These are phyloP conservation scores for Cryptomeria japonica DNA, from an alignment of 75 land plant genomes.

Conservation along the genomic window DNA sequence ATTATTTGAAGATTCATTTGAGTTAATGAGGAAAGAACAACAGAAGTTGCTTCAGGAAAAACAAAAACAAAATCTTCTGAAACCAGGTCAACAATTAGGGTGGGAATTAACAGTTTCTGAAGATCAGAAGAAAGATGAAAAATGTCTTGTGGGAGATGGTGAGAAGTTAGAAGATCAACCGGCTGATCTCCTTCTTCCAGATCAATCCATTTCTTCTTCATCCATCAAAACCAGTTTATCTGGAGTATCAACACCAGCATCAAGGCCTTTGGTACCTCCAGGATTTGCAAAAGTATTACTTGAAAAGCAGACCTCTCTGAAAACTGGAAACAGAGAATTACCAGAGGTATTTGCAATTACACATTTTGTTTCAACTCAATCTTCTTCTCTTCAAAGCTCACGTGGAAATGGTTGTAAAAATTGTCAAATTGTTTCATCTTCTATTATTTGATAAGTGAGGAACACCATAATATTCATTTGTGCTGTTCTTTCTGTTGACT, in stretches of 20 bases:
- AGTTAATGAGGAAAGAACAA: constrained; percentile 87
- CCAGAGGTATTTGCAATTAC: neutral
- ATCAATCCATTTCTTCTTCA: constrained; percentile 13
- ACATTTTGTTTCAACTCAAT: neutral
- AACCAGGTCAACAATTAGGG: constrained; percentile 26
- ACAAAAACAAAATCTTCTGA: constrained; percentile 30
- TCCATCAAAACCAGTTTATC: constrained; percentile 15
- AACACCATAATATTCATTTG: neutral
- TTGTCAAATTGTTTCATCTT: neutral
- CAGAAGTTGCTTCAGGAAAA: constrained; percentile 63
- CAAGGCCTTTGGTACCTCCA: constrained; percentile 75
- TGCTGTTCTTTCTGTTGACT: neutral
- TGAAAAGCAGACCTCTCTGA: constrained; percentile 15
- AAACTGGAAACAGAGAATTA: constrained; percentile 6
- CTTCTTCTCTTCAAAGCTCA: neutral
- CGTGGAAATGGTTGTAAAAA: neutral
- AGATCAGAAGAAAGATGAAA: constrained; percentile 27
- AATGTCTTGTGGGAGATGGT: neutral
- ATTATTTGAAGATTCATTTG: constrained; percentile 64
- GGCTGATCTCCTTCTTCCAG: neutral
- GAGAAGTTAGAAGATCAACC: constrained; percentile 20
- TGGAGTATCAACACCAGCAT: constrained; percentile 18
- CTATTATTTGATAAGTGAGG: neutral
- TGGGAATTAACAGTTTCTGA: constrained; percentile 13
- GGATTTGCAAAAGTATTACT: constrained; percentile 40